Evolutionary conservation across 345 rosid species (phyloP), one percentile per base, ranked within the genome.

Genomic region (Geranium rotundifolium): DNA sequence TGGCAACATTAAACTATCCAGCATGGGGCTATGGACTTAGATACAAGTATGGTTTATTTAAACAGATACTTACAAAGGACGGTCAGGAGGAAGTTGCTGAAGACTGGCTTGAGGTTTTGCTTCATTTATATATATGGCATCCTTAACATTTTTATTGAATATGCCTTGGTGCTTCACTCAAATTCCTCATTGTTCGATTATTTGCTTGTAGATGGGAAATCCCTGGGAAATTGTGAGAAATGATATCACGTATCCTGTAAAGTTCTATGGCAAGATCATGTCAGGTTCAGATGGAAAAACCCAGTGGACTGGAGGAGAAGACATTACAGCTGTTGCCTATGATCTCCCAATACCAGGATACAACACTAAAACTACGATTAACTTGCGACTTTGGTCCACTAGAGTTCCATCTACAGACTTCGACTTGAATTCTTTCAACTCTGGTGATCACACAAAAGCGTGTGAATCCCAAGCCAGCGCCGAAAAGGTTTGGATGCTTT

Each of bases 61-160:
- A 82, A 67, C 78, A 82, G 67, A 68, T 59, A 2, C 75, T 82
- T 29, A 77, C 84, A 23, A 70, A 77, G 66, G 75, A 75, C 37
- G 86, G 86, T 37, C 86, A 73, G 63, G 83, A 79, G 64, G 86
- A 82, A 75, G 76, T 75, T 67, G 86, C 84, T 58, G 84, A 79
- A 72, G 72, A 56, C 65, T 82, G 82, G 84, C 82, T 82, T 5
- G 79, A 79, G 86, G 86, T 82, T 54, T 41, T 5, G 50, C 50
- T 41, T 41, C 50, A 41, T 41, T 31, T 41, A 9, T 41, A 41
- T 4, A 23, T 31, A 10, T 34, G 41, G 15, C 57, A 23, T 19
- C 55, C 16, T 18, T 30, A 41, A 41, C 14, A 41, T 13, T 41
- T 41, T 41, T 6, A 41, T 6, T 4, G 50, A 41, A 41, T 41